Evolutionary conservation across 2,329 filamentous ascomycete species (phyloP).

Genomic region (Paraphaeosphaeria minitans): DNA sequence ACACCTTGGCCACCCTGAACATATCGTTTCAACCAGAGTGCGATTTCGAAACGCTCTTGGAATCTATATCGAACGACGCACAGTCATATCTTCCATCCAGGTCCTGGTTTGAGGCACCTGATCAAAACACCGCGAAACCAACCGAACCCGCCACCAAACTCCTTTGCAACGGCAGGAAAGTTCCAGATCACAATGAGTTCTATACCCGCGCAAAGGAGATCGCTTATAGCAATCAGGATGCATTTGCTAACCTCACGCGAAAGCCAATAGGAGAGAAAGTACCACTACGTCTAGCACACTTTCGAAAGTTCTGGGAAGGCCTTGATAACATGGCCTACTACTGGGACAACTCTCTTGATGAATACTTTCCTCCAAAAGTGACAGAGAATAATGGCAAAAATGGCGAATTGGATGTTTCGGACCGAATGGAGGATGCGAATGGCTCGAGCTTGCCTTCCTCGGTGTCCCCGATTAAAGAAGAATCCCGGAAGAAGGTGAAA

Average conservation of each 20-base stretch:
- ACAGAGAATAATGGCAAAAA: constrained; percentile 14
- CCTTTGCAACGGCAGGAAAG: constrained; percentile 56
- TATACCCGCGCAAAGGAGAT: constrained; percentile 58
- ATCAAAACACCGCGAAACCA: constrained; percentile 35
- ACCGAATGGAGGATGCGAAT: constrained; percentile 19
- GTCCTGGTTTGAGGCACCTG: constrained; percentile 38
- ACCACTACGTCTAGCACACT: constrained; percentile 59
- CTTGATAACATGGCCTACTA: constrained; percentile 65
- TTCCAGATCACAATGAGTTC: constrained; percentile 56
- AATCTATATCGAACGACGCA: constrained; percentile 37
- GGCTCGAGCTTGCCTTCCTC: constrained; percentile 16
- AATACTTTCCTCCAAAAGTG: constrained; percentile 53
- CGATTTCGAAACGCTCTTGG: constrained; percentile 48
- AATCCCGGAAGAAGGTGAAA: constrained; percentile 49
- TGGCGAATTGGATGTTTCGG: constrained; percentile 9
- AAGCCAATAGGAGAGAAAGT: constrained; percentile 53
- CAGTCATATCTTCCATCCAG: constrained; percentile 47
- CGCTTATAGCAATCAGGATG: constrained; percentile 60
- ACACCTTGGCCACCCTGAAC: constrained; percentile 51
- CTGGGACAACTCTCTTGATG: constrained; percentile 65
- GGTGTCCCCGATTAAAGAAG: constrained; percentile 23
- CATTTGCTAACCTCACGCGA: constrained; percentile 61
- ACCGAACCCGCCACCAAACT: constrained; percentile 34
- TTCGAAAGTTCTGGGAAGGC: constrained; percentile 65
- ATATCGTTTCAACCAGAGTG: constrained; percentile 46